These are phyloP conservation scores for Golubevia sp. DNA, from an alignment of 1,284 basidiomycete species.

Conservation along the genomic window DNA sequence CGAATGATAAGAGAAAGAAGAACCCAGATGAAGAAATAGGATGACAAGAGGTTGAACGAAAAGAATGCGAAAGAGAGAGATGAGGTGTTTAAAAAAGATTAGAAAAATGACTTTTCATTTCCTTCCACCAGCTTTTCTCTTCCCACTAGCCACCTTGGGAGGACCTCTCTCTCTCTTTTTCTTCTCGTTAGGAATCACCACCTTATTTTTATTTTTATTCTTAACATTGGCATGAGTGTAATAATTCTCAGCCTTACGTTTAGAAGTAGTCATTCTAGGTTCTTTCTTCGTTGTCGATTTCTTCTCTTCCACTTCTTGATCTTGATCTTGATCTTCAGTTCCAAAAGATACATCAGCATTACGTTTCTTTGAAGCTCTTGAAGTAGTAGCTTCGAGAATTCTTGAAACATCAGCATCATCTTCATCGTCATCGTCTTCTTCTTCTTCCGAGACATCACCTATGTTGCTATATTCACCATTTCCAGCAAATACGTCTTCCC, in stretches of 20 bases:
- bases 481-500: not conserved
- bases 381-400: not conserved
- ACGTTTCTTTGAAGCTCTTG: not conserved
- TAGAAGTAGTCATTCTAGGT: constrained; percentile 48
- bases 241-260: constrained; percentile 59
- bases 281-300: constrained; percentile 24
- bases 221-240: constrained; percentile 61
- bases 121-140: no score
- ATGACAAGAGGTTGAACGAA: no score
- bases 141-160: not conserved
- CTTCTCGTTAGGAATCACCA: no score
- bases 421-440: not conserved
- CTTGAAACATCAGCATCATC: not conserved
- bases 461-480: not conserved
- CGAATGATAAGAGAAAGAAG: no score
- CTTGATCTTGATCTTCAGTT: not conserved
- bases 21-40: no score
- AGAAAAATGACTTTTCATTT: no score
- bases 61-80: no score
- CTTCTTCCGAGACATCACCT: not conserved
- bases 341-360: not conserved
- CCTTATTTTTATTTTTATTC: constrained; percentile 59
- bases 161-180: not conserved
- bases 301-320: not conserved
- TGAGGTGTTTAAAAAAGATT: no score